Evolutionary conservation across 2,329 filamentous ascomycete genomes (phyloP).

Genomic region (Emmonsia crescens): DNA sequence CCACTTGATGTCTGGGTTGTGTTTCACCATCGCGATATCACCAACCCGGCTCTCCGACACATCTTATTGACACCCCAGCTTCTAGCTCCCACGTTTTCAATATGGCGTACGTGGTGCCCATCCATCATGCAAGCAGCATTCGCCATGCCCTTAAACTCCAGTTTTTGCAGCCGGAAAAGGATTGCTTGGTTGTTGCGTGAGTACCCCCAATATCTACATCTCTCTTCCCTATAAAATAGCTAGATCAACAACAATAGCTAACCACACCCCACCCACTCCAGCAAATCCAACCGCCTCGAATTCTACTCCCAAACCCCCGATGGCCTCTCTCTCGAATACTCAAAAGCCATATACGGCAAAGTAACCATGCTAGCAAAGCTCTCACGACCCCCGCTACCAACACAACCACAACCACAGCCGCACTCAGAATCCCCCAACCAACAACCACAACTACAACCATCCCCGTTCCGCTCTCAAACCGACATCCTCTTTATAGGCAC

Average conservation of each 20-base stretch:
- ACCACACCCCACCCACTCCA: conserved; percentile 34
- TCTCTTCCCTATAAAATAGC: conserved; percentile 3
- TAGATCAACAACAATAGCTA: background rate
- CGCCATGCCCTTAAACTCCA: conserved; percentile 75
- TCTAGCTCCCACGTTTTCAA: conserved; percentile 5
- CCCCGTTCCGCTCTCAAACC: conserved; percentile 50
- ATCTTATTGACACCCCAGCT: background rate
- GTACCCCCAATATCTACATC: conserved; percentile 24
- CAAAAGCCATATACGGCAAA: conserved; percentile 69
- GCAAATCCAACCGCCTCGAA: conserved; percentile 76
- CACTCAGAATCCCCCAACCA: conserved; percentile 42
- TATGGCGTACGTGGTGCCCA: conserved; percentile 93
- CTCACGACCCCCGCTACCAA: conserved; percentile 47
- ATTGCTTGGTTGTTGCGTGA: conserved; percentile 81
- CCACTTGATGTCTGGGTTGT: background rate
- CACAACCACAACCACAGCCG: conserved; percentile 35
- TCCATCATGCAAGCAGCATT: conserved; percentile 84
- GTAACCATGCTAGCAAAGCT: conserved; percentile 77
- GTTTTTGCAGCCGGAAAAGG: conserved; percentile 61
- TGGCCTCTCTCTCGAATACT: conserved; percentile 54
- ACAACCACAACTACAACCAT: conserved; percentile 37
- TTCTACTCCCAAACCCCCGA: conserved; percentile 58
- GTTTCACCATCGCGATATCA: too few species aligned
- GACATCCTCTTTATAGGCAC: conserved; percentile 91
- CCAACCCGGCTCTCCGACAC: background rate